Evolutionary conservation across 192 early-diverging fungal genomes (phyloP).

Genomic region (Tieghemiomyces parasiticus): DNA sequence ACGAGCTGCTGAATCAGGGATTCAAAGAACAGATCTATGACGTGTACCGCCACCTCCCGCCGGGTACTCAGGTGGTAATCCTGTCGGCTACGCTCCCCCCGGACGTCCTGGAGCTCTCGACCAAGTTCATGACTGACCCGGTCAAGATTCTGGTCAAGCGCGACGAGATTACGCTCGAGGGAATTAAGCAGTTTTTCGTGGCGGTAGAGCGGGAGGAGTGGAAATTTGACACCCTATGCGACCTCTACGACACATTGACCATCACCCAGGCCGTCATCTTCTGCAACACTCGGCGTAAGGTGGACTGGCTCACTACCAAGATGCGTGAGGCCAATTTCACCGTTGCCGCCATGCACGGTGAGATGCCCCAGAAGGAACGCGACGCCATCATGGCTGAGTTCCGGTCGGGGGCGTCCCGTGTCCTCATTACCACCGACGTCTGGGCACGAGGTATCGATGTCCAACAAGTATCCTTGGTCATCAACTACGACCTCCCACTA

Average conservation of each 20-base stretch:
- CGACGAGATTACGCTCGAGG: slow-evolving; percentile 96
- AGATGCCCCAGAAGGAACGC: slow-evolving; percentile 97
- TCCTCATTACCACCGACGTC: slow-evolving; percentile 95
- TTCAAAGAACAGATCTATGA: slow-evolving; percentile 98
- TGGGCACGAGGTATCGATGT: slow-evolving; percentile 99
- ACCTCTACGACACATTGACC: slow-evolving; percentile 91
- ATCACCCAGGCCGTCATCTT: slow-evolving; percentile 99
- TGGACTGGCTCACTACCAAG: slow-evolving; percentile 94
- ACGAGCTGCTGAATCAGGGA: slow-evolving; percentile 84
- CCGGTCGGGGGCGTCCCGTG: slow-evolving; percentile 81
- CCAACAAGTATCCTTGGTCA: slow-evolving; percentile 95
- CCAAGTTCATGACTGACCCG: slow-evolving; percentile 96
- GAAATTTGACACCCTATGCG: slow-evolving; percentile 97
- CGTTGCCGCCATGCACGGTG: slow-evolving; percentile 97
- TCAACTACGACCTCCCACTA: slow-evolving; percentile 91
- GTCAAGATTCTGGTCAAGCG: slow-evolving; percentile 93
- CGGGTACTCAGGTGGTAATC: slow-evolving; percentile 82
- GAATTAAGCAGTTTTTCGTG: slow-evolving; percentile 98
- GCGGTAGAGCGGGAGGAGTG: slow-evolving; percentile 95
- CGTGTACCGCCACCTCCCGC: slow-evolving; percentile 83
- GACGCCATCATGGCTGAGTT: slow-evolving; percentile 97
- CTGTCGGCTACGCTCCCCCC: slow-evolving; percentile 84
- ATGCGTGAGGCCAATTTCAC: slow-evolving; percentile 97
- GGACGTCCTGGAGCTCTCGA: slow-evolving; percentile 92
- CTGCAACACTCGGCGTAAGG: slow-evolving; percentile 92